These are phyloP conservation scores for Suillus ampliporus DNA, from an alignment of 768 basidiomycete genomes.

Conservation along the genomic window DNA sequence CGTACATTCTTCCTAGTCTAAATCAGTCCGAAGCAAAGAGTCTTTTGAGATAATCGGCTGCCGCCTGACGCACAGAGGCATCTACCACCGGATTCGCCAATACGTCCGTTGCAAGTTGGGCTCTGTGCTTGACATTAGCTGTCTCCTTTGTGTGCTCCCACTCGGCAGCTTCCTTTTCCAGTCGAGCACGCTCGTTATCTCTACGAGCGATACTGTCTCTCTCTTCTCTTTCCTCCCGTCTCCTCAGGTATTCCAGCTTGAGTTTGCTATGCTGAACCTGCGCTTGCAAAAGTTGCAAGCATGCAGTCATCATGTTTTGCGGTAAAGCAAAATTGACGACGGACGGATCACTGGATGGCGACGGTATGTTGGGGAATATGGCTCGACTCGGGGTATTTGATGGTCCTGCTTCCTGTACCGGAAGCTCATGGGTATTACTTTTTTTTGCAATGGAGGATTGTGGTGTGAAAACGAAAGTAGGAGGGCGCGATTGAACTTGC, in stretches of 20 bases:
- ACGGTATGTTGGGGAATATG: slow-evolving; percentile 15
- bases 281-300: slow-evolving; percentile 64
- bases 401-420: slow-evolving; percentile 23
- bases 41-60: slow-evolving; percentile 74
- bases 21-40: slow-evolving; percentile 51
- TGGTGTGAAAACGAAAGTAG: slow-evolving; percentile 22
- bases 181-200: slow-evolving; percentile 56
- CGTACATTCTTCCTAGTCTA: background rate
- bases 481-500: slow-evolving; percentile 38
- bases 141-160: slow-evolving; percentile 58
- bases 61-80: slow-evolving; percentile 65
- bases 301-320: slow-evolving; percentile 60
- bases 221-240: slow-evolving; percentile 74
- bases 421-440: slow-evolving; percentile 22
- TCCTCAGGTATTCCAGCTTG: slow-evolving; percentile 70
- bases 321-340: slow-evolving; percentile 57
- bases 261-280: slow-evolving; percentile 74
- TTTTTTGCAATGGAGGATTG: slow-evolving; percentile 20
- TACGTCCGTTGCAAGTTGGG: slow-evolving; percentile 69
- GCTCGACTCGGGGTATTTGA: slow-evolving; percentile 25
- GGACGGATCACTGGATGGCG: slow-evolving; percentile 43
- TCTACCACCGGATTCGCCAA: slow-evolving; percentile 64
- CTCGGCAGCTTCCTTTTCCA: slow-evolving; percentile 63
- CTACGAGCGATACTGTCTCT: slow-evolving; percentile 55
- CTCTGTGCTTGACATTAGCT: slow-evolving; percentile 61